Conservation (phyloP, 306 rosid species). For the Malus orientalis region DNA sequence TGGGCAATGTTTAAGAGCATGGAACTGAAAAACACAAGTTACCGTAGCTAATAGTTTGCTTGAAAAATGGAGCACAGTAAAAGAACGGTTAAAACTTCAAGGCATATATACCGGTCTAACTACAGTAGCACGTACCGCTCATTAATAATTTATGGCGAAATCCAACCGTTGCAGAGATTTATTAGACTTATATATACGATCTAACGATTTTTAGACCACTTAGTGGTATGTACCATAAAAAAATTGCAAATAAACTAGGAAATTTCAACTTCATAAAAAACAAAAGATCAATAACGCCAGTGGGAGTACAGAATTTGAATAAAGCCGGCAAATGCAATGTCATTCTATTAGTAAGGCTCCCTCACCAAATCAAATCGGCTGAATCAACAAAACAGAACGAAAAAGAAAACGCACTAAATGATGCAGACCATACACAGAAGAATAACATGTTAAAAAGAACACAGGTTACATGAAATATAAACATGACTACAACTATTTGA, state of each 20-base stretch:
- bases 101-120: no score
- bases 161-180: not conserved
- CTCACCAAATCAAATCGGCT: not conserved
- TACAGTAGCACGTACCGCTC: no score
- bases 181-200: no score
- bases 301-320: not conserved
- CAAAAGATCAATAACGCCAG: not conserved
- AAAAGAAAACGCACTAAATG: not conserved
- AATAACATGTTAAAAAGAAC: not conserved
- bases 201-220: no score
- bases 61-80: no score
- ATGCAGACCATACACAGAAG: not conserved
- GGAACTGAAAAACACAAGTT: no score
- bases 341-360: not conserved
- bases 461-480: not conserved
- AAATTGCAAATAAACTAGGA: not conserved
- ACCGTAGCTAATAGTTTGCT: no score
- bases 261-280: no score
- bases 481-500: not conserved
- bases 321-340: not conserved
- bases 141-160: no score
- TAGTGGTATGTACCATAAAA: no score
- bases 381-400: not conserved
- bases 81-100: no score
- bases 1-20: no score